These are phyloP conservation scores for Tetrahymena malaccensis DNA, from an alignment of 73 alveolate genomes.

Conservation along the genomic window DNA sequence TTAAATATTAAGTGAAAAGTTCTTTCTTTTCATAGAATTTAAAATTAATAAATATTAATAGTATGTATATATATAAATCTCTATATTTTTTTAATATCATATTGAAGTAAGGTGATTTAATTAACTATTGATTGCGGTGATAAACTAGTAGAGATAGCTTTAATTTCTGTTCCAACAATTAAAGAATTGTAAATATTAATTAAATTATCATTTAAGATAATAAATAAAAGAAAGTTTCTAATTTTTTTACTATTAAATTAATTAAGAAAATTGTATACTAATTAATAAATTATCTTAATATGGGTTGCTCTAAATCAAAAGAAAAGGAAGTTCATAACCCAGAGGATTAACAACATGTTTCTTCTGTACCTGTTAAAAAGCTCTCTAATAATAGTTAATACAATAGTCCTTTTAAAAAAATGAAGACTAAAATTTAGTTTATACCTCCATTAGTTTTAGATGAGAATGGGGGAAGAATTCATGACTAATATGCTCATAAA, in stretches of 20 bases:
- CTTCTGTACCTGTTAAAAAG: background rate
- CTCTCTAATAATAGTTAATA: background rate
- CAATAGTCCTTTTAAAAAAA: background rate
- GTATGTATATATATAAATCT: no score
- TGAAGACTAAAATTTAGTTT: background rate
- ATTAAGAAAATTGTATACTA: background rate
- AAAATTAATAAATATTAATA: no score
- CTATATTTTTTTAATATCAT: background rate
- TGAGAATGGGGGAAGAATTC: background rate
- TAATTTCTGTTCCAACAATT: background rate
- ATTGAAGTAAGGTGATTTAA: background rate
- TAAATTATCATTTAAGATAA: background rate
- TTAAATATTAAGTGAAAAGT: no score
- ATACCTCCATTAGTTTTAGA: background rate
- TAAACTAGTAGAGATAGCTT: background rate
- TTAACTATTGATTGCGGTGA: background rate
- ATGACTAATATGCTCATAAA: background rate
- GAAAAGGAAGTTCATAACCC: background rate
- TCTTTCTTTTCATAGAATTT: no score
- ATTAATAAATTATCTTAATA: background rate
- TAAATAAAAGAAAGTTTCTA: no score
- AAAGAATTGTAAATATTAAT: no score
- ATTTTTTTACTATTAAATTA: background rate
- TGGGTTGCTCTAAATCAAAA: background rate
- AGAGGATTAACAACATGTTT: background rate